These are phyloP conservation scores for Ustilago sp. DNA, from an alignment of 1,284 basidiomycete genomes.

Conservation along the genomic window DNA sequence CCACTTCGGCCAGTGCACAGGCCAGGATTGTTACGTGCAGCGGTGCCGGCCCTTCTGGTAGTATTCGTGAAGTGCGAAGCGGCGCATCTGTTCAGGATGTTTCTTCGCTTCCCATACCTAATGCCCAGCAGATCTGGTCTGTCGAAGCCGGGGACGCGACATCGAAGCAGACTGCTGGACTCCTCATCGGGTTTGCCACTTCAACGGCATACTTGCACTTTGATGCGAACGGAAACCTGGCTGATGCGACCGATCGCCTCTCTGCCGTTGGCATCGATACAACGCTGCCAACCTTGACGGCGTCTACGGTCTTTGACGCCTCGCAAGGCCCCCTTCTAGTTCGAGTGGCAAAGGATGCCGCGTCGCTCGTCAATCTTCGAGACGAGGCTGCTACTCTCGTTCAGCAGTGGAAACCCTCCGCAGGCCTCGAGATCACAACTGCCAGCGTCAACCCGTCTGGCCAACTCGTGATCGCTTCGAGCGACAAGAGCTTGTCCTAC, in stretches of 20 bases:
- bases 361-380: constrained; percentile 22
- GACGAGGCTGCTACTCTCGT: constrained; percentile 3
- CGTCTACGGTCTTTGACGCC: constrained; percentile 9
- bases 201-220: constrained; percentile 35
- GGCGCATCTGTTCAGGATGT: constrained; percentile 85
- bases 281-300: constrained; percentile 22
- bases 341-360: constrained; percentile 16
- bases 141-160: constrained; percentile 16
- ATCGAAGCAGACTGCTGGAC: constrained; percentile 26
- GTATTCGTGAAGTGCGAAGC: constrained; percentile 82
- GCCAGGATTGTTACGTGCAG: constrained; percentile 88
- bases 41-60: constrained; percentile 83
- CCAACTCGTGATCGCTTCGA: constrained; percentile 78
- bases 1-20: constrained; percentile 70
- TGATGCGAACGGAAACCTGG: constrained; percentile 29
- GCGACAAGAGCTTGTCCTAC: constrained; percentile 74
- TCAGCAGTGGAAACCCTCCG: constrained; percentile 25
- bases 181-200: constrained; percentile 33
- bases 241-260: constrained; percentile 32
- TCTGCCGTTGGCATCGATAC: constrained; percentile 13
- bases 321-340: constrained; percentile 12
- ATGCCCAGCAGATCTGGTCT: constrained; percentile 35
- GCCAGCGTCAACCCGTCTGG: constrained; percentile 74
- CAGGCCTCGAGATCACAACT: constrained; percentile 27
- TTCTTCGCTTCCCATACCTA: constrained; percentile 29